Conservation (phyloP, 2,329 filamentous ascomycete genomes). For the Botrytis fragariae region DNA sequence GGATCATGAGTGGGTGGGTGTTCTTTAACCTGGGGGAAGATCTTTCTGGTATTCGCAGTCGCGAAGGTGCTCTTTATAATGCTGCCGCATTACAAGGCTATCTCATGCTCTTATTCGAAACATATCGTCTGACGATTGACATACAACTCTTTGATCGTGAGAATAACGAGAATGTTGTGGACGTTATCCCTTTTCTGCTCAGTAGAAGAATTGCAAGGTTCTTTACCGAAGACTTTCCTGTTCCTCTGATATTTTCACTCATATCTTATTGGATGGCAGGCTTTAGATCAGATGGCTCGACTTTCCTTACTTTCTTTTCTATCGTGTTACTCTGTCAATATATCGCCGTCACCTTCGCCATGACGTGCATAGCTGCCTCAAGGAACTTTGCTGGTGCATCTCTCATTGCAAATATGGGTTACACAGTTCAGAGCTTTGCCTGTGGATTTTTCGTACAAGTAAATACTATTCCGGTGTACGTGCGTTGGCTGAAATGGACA, state of each 20-base stretch:
- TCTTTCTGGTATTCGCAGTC: conserved; percentile 69
- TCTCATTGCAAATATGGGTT: conserved; percentile 68
- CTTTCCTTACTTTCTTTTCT: conserved; percentile 71
- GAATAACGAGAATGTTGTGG: conserved; percentile 68
- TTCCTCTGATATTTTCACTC: conserved; percentile 66
- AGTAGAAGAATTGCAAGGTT: conserved; percentile 68
- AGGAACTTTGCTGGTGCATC: conserved; percentile 69
- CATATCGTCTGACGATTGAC: conserved; percentile 71
- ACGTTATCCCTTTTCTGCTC: conserved; percentile 65
- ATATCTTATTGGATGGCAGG: conserved; percentile 79
- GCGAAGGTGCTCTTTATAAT: conserved; percentile 70
- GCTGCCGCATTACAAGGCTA: conserved; percentile 72
- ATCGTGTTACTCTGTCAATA: conserved; percentile 70
- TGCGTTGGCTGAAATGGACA: conserved; percentile 73
- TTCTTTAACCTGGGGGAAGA: conserved; percentile 65
- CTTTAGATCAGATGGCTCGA: conserved; percentile 59
- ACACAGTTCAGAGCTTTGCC: conserved; percentile 70
- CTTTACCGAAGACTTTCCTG: conserved; percentile 68
- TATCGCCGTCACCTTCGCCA: conserved; percentile 69
- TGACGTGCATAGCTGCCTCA: conserved; percentile 62
- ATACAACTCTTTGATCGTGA: conserved; percentile 76
- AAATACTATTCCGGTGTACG: conserved; percentile 70
- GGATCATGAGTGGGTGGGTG: conserved; percentile 69
- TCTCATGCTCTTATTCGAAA: conserved; percentile 72
- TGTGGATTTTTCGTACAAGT: conserved; percentile 76